A percentile compares a stretch with the other conserved stretches of the same genome.
Evolutionary conservation across 345 rosid species (phyloP).

Genomic region (Salix suchowensis): DNA sequence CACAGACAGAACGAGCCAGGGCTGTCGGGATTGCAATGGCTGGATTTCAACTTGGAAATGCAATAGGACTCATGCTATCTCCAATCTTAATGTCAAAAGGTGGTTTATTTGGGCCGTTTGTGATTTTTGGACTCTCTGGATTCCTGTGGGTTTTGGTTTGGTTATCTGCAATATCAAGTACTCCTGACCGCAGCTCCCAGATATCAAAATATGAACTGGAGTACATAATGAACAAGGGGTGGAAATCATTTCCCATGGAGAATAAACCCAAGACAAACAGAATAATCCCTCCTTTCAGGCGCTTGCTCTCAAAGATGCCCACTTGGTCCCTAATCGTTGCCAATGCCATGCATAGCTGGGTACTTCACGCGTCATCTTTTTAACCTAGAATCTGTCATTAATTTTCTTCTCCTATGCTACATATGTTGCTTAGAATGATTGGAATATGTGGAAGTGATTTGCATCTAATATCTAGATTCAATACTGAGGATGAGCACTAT

Average conservation of each 20-base stretch:
- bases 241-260: constrained; percentile 33
- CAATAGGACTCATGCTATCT: constrained; percentile 73
- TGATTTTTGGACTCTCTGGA: constrained; percentile 85
- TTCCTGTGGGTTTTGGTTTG: constrained; percentile 93
- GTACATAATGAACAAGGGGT: constrained; percentile 50
- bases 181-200: constrained; percentile 70
- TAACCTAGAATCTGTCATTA: neutral
- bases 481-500: neutral
- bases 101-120: constrained; percentile 89
- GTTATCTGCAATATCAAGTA: constrained; percentile 75
- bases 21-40: constrained; percentile 97
- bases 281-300: constrained; percentile 75
- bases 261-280: constrained; percentile 36
- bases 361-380: constrained; percentile 25
- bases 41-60: constrained; percentile 90
- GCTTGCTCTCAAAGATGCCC: constrained; percentile 80
- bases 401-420: neutral
- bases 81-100: constrained; percentile 90
- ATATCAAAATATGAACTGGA: constrained; percentile 76
- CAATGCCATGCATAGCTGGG: constrained; percentile 98
- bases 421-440: neutral
- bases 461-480: neutral
- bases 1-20: constrained; percentile 82
- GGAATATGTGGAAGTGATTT: neutral
- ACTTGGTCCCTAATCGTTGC: constrained; percentile 93